Conservation (phyloP, 129 eudicot genomes). For the Flaveria linearis region DNA sequence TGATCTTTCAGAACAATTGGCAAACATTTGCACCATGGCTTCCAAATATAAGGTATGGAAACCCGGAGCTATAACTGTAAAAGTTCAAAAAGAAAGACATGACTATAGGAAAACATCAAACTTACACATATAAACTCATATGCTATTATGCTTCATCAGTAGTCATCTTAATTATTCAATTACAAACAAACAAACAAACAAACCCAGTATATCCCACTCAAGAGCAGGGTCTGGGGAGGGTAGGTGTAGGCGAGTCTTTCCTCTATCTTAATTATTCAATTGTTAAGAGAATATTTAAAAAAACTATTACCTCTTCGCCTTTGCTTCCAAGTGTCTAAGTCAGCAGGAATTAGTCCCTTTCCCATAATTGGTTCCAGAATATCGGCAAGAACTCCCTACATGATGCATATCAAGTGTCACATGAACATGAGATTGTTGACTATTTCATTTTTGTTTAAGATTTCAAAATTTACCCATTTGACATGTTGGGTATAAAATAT, state of each 20-base stretch:
- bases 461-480: not conserved
- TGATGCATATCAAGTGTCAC: constrained; percentile 6
- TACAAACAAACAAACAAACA: no score
- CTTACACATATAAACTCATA: not conserved
- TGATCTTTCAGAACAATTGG: constrained; percentile 76
- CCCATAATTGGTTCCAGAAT: constrained; percentile 99
- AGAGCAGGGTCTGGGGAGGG: no score
- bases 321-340: constrained; percentile 92
- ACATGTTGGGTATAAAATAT: not conserved
- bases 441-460: not conserved
- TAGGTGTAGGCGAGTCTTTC: no score
- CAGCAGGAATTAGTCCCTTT: constrained; percentile 98
- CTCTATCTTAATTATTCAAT: constrained; percentile 14
- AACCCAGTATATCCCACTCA: no score
- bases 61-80: constrained; percentile 95
- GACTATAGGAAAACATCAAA: not conserved
- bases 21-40: constrained; percentile 83
- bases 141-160: not conserved
- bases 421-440: not conserved
- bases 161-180: constrained; percentile 6
- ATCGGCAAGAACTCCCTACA: constrained; percentile 98
- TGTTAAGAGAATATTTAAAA: not conserved
- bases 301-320: constrained; percentile 78
- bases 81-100: constrained; percentile 16
- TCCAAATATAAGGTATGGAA: constrained; percentile 91